Evolutionary conservation across 306 rosid genomes (phyloP), one percentile per base, ranked within the genome.

Genomic region (Vicia sativa): DNA sequence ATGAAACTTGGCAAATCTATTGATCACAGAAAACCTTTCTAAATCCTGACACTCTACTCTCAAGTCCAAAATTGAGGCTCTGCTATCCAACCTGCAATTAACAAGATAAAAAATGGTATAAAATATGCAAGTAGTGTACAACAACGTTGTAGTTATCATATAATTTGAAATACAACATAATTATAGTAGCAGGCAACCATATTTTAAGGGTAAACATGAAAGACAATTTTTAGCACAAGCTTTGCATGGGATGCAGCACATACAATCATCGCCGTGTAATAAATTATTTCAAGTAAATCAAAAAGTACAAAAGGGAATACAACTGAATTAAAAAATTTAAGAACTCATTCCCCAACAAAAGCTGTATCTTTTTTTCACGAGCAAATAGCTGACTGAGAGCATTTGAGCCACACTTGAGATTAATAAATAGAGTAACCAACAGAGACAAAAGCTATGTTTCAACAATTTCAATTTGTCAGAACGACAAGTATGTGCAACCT

Each of bases 11-110:
- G 98, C 98, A 83, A 92, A 87, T 34, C 96, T 87, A 78, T 89
- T 92, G 84, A 92, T 92, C 23, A 92, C 95, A 67, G 98, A 89
- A 72, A 89, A 84, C 79, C 89, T 88, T 71, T 89, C 98, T 52
- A 89, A 87, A 77, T 92, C 96, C 79, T 92, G 96, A 79, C 87
- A 87, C 65, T 87, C 98, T 81, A 92, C 79, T 89, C 92, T 89
- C 74, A 92, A 77, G 83, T 89, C 98, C 78, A 92, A 70, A 75
- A 92, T 72, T 60, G 98, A 89, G 70, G 85, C 80, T 80, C 89
- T 86, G 68, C 79, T 86, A 64, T 89, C 95, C 87, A 84, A 73
- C 77, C 98, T 89, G 84, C 74, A 89, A 61, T 18, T 62, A 54
- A 73, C 35, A 38, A 58, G 68, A 56, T 56, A 53, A 76, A 71